Evolutionary conservation across 768 basidiomycete genomes (phyloP).

Genomic region (Dendrothele bispora): DNA sequence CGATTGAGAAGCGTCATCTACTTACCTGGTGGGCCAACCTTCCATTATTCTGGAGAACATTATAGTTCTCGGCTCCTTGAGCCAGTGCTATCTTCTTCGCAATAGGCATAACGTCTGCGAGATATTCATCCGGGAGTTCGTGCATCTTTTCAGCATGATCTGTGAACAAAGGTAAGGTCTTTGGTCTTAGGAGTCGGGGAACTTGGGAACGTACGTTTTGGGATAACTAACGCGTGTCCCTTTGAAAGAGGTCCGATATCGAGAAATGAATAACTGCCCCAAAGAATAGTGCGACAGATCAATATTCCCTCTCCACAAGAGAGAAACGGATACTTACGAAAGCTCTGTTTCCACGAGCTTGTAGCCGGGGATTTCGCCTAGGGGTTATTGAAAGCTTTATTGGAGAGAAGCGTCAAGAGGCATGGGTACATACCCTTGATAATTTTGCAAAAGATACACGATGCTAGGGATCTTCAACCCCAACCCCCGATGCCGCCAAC

Average conservation of each 20-base stretch:
- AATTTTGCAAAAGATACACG: conserved; percentile 95
- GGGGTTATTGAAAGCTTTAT: neutral
- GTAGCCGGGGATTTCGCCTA: conserved; percentile 88
- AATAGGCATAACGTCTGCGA: conserved; percentile 73
- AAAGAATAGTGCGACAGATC: neutral
- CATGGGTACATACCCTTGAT: conserved; percentile 61
- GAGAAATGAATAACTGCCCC: conserved; percentile 84
- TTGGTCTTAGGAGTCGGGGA: neutral
- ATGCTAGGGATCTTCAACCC: conserved; percentile 47
- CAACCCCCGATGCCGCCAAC: neutral
- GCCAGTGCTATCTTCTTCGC: conserved; percentile 88
- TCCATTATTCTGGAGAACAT: conserved; percentile 85
- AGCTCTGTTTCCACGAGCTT: conserved; percentile 79
- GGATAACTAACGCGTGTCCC: conserved; percentile 91
- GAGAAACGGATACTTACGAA: conserved; percentile 45
- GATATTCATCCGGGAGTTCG: conserved; percentile 84
- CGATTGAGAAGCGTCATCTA: neutral
- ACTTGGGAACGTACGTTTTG: conserved; percentile 66
- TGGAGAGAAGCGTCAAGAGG: neutral
- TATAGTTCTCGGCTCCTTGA: conserved; percentile 76
- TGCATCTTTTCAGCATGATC: conserved; percentile 87
- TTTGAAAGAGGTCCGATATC: conserved; percentile 90
- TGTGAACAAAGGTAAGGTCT: conserved; percentile 25
- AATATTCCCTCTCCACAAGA: neutral
- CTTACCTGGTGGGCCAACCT: conserved; percentile 46